Base-by-base conservation (phyloP, 2,329 filamentous ascomycete genomes). In the Trichoderma lentiforme region DNA sequence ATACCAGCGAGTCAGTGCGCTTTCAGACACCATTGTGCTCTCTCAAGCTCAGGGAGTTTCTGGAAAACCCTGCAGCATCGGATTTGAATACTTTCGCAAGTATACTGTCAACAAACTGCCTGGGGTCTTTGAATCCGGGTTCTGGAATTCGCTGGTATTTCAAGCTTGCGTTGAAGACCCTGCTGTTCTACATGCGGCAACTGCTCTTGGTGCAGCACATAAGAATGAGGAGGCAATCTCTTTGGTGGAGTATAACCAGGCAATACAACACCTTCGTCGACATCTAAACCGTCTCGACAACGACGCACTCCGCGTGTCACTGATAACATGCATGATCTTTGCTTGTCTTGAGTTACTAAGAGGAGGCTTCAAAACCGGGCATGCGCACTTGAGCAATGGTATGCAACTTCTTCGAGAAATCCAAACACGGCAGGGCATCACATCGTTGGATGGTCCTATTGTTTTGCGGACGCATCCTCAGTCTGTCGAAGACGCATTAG, bases 281-380 rank as follows among this genome's bases (percentile, higher is more conserved):
- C 80, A 79, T 53, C 73, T 79, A 11, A 53, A 61, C 8, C 12
- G 65, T 62, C 18, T 74, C 71, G 75, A 76, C n/a, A 77, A 77
- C n/a, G 69, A 76, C 11, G 80, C 80, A 2, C 61, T 80, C 0
- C 78, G 79, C 2, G 75, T 83, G n/a, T 78, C 80, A 2, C 76
- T 85, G n/a, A 81, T 84, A 36, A 77, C 80, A 1, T 85, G 83
- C 63, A 75, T 83, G 64, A 30, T 84, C 0, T 84, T 85, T 63
- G 77, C 82, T 2, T 80, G 77, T 39, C 70, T 84, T 51, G 84
- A 85, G 61, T 79, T 81, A 24, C 74, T 84, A 3, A 79, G 81
- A 3, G 79, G 79, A 0, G 76, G 77, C 30, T 78, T 77, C 72
- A 51, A 74, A 26, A 75, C 75, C 26, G 76, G 76, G 3, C 71